Percentiles rank a stretch among this genome's conserved stretches.
Conservation (phyloP, 164 flowering plant genomes). For the Vitis labrusca region DNA sequence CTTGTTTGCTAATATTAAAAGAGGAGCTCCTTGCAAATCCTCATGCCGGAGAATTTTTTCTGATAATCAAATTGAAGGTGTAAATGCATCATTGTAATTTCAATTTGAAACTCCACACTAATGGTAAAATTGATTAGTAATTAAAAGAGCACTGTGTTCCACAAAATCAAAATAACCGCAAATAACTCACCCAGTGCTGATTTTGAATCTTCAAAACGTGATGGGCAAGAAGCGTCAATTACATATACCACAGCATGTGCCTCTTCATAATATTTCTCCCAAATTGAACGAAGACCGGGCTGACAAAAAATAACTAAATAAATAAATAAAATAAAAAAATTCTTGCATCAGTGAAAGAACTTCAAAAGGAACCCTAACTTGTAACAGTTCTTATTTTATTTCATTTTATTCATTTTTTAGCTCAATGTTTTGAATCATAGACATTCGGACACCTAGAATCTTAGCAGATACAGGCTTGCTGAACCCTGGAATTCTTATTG, state of each 20-base stretch:
- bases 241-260: constrained; percentile 95
- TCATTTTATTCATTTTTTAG: no score
- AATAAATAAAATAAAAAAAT: not conserved
- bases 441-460: no score
- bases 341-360: constrained; percentile 5
- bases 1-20: constrained; percentile 87
- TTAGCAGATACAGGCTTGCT: no score
- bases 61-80: constrained; percentile 24
- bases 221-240: constrained; percentile 86
- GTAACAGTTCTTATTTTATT: no score
- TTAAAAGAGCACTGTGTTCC: not conserved
- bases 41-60: constrained; percentile 89
- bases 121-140: not conserved
- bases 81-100: constrained; percentile 12
- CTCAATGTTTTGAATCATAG: no score
- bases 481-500: no score
- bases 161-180: not conserved
- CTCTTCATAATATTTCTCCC: constrained; percentile 99
- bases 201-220: constrained; percentile 97
- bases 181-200: constrained; percentile 77
- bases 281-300: constrained; percentile 94
- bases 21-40: constrained; percentile 93
- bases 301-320: constrained; percentile 21
- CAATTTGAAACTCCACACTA: not conserved
- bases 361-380: not conserved